These are phyloP conservation scores for Cladobotryum protrusum DNA, from an alignment of 2,329 filamentous ascomycete genomes.

Conservation along the genomic window DNA sequence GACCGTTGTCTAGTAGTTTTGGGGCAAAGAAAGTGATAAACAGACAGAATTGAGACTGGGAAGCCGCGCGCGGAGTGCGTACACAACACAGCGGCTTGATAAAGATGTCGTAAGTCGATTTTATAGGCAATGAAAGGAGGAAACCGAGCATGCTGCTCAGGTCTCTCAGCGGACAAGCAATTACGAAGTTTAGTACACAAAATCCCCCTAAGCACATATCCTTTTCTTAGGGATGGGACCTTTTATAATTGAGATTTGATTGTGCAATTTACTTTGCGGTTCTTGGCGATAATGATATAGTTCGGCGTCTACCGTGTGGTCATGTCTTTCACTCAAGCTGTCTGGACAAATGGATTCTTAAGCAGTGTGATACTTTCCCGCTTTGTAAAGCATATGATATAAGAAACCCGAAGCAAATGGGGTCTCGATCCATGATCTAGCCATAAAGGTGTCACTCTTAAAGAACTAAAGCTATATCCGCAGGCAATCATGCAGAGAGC, in stretches of 20 bases:
- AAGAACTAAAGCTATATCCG: no score
- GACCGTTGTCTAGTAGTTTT: background rate
- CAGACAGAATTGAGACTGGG: background rate
- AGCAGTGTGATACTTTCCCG: constrained; percentile 15
- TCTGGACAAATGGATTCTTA: constrained; percentile 14
- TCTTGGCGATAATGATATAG: constrained; percentile 10
- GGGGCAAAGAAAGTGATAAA: background rate
- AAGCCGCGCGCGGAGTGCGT: background rate
- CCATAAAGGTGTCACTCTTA: no score
- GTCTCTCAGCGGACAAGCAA: background rate
- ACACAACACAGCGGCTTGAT: background rate
- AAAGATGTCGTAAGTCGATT: background rate
- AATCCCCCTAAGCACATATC: no score
- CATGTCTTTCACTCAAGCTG: constrained; percentile 17
- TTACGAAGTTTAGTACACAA: background rate
- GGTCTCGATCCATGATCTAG: no score
- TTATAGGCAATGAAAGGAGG: constrained; percentile 3
- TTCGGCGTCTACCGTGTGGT: constrained; percentile 13
- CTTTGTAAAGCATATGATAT: constrained; percentile 13
- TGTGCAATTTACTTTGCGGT: constrained; percentile 16
- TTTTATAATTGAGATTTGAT: no score
- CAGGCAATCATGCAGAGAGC: no score
- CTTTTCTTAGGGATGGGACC: no score
- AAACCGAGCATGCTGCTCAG: background rate
- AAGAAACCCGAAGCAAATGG: background rate